Percentiles rank a stretch among this genome's conserved stretches.
Conservation (phyloP, 2,329 filamentous ascomycete genomes). For the Verticillium tricorpus region DNA sequence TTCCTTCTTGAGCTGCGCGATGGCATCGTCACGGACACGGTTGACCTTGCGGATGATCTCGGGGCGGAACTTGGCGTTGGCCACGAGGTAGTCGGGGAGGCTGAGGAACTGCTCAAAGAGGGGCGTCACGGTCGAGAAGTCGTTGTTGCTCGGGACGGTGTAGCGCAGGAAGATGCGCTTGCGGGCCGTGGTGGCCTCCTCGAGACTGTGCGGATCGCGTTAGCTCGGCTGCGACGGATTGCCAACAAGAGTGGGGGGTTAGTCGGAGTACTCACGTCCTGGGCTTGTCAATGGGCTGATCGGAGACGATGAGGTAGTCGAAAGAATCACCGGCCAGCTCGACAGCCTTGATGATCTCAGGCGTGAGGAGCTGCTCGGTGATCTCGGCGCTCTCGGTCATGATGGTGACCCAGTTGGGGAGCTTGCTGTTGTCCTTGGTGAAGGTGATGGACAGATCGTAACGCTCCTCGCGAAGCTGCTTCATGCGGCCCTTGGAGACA, state of each 20-base stretch:
- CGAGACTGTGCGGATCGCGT: constrained; percentile 51
- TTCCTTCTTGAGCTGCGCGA: constrained; percentile 72
- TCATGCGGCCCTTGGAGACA: constrained; percentile 94
- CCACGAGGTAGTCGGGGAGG: constrained; percentile 76
- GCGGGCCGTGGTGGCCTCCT: constrained; percentile 69
- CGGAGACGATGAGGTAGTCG: constrained; percentile 83
- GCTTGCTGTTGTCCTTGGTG: constrained; percentile 88
- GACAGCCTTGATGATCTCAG: constrained; percentile 79
- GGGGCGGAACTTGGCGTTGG: constrained; percentile 76
- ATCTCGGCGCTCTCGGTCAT: constrained; percentile 98
- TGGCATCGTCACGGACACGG: constrained; percentile 72
- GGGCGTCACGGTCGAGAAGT: constrained; percentile 63
- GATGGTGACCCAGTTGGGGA: constrained; percentile 84
- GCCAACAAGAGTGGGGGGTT: not conserved
- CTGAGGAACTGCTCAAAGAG: constrained; percentile 80
- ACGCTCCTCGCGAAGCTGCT: constrained; percentile 80
- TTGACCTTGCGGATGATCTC: constrained; percentile 86
- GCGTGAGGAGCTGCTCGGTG: constrained; percentile 78
- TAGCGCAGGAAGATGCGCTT: constrained; percentile 84
- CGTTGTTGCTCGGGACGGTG: constrained; percentile 59
- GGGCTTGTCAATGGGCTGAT: constrained; percentile 86
- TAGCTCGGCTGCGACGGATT: not conserved
- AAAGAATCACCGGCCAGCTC: constrained; percentile 73
- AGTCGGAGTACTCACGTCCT: constrained; percentile 56
- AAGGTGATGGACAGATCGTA: constrained; percentile 91